phyloP scores from a whole-genome alignment of 192 early-diverging fungal genomes.

The Phlyctochytrium arcticum region DNA sequence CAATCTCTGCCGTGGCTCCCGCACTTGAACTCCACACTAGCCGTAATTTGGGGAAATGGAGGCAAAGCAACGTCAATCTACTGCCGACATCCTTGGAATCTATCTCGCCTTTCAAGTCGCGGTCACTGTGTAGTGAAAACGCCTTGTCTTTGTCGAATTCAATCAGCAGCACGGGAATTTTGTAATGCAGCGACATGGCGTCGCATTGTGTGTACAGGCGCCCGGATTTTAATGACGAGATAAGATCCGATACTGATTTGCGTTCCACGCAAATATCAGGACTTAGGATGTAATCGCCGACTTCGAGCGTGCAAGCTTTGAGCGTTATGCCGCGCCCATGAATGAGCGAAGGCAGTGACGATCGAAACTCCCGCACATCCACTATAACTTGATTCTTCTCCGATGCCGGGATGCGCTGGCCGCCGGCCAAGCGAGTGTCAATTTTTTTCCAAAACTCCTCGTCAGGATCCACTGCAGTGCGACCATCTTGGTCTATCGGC shows the following conservation, averaged over 20 bases:
- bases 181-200: slow-evolving; percentile 82
- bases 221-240: slow-evolving; percentile 76
- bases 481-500: slow-evolving; percentile 62
- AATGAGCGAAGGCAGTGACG: slow-evolving; percentile 81
- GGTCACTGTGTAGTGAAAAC: slow-evolving; percentile 49
- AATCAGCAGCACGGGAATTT: slow-evolving; percentile 74
- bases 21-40: slow-evolving; percentile 87
- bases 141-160: slow-evolving; percentile 87
- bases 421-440: slow-evolving; percentile 65
- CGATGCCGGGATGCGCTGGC: slow-evolving; percentile 29
- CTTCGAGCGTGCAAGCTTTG: slow-evolving; percentile 76
- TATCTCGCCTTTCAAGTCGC: neutral
- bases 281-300: slow-evolving; percentile 92
- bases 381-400: slow-evolving; percentile 60
- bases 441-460: slow-evolving; percentile 49
- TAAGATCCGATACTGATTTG: slow-evolving; percentile 86
- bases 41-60: slow-evolving; percentile 80
- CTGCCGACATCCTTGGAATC: slow-evolving; percentile 25
- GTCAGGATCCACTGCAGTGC: slow-evolving; percentile 37
- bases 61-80: slow-evolving; percentile 52
- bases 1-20: slow-evolving; percentile 80
- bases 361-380: slow-evolving; percentile 90
- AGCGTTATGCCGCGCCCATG: slow-evolving; percentile 73
- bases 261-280: slow-evolving; percentile 86
- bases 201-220: slow-evolving; percentile 88